Evolutionary conservation across 768 basidiomycete genomes (phyloP), one percentile per base, ranked within the genome.

Genomic region (Porpolomopsis calyptriformis): DNA sequence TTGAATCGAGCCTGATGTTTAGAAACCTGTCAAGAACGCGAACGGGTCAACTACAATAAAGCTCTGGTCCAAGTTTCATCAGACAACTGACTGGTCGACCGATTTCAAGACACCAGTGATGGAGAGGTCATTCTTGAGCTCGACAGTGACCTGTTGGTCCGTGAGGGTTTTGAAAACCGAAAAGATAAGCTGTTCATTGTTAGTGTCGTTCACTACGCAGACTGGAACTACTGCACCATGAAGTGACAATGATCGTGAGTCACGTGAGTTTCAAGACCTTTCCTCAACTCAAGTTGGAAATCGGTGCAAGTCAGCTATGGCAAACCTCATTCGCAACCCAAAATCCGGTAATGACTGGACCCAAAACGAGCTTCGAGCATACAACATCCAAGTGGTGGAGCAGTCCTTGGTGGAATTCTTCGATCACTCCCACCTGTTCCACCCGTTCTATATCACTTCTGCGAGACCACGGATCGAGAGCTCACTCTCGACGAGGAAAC

Each of bases 151-250:
- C 58, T 83, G 80, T 60, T 98, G 94, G 66, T 97, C 92, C 8
- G 93, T 97, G 25, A 99, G 79, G 7, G 96, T 98, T 69, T 98
- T 98, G 82, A 99, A 98, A 22, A 98, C 93, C 37, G 93, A 97
- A 70, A 89, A 91, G 53, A 90, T 93, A 55, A 94, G 82, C 91
- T 87, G 51, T 26, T 54, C 27, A 11, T 2, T 14, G 24, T 16
- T 20, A 14, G 16, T 5, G 16, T 43, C n/a, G n/a, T 33, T 40
- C 3, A 3, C 6, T 4, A 18, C 11, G 38, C 4, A 20, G 19
- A 40, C 19, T 20, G n/a, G 38, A 12, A 40, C n/a, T 11, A 24
- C n/a, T 20, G n/a, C 22, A 20, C 38, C 38, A 40, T 40, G 2
- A 18, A 4, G 33, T 3, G 12, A 12, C 4, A 34, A 34, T 4